A percentile compares a stretch with the other conserved stretches of the same genome.
Conservation (phyloP, 2,329 filamentous ascomycete genomes). For the Colletotrichum sp. region DNA sequence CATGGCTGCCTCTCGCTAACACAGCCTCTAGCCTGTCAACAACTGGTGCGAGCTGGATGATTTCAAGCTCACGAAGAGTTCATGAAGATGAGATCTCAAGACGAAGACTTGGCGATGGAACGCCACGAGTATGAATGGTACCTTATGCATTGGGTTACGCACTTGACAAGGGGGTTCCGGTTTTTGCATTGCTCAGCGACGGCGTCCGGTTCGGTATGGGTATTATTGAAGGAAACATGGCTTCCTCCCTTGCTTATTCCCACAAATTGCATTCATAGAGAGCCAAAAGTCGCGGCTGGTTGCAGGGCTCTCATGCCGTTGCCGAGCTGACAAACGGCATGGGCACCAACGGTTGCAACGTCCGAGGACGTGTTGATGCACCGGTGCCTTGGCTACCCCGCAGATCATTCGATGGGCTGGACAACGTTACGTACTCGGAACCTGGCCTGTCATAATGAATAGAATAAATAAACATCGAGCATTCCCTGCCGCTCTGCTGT, state of each 20-base stretch:
- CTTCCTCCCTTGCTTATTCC: neutral
- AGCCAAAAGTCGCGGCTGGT: neutral
- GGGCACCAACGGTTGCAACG: neutral
- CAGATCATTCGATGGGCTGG: constrained; percentile 12
- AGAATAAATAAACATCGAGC: neutral
- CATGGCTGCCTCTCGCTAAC: constrained; percentile 25
- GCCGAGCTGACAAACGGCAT: neutral
- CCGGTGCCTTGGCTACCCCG: constrained; percentile 7
- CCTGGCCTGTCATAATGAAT: neutral
- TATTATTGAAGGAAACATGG: neutral
- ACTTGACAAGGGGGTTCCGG: neutral
- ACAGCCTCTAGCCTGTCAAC: constrained; percentile 58
- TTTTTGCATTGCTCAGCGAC: constrained; percentile 26
- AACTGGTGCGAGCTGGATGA: constrained; percentile 67
- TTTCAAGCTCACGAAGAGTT: constrained; percentile 6
- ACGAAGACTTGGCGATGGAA: neutral
- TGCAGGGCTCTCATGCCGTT: neutral
- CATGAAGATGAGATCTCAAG: neutral
- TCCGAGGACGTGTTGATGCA: neutral
- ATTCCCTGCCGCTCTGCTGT: neutral
- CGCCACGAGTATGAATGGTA: neutral
- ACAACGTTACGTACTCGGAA: constrained; percentile 8
- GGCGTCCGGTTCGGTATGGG: constrained; percentile 20
- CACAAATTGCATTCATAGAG: neutral
- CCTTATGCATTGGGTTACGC: neutral